Evolutionary conservation across 176 grass and related monocot genomes (phyloP).

Genomic region (Cocos nucifera): DNA sequence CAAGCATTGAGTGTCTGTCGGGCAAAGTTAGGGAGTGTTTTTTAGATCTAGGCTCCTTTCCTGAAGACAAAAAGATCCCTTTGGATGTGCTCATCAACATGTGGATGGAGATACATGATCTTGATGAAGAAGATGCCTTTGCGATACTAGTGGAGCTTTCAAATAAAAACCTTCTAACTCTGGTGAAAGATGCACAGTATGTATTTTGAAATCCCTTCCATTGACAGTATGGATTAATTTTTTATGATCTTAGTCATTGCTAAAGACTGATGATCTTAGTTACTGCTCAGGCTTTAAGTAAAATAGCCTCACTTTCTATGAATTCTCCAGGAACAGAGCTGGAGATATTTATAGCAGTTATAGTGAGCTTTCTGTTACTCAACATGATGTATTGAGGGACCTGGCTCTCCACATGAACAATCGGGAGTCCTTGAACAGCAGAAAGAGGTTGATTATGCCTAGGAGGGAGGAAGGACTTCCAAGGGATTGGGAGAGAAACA

Average conservation of each 20-base stretch:
- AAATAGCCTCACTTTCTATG: not conserved
- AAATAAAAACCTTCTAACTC: conserved; percentile 77
- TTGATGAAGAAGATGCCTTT: conserved; percentile 86
- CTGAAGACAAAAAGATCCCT: conserved; percentile 96
- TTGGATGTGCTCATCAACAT: conserved; percentile 84
- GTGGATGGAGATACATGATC: conserved; percentile 96
- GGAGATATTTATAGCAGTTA: conserved; percentile 93
- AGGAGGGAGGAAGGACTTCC: conserved; percentile 80
- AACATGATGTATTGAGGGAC: conserved; percentile 95
- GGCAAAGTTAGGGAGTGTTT: conserved; percentile 81
- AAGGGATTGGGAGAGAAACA: conserved; percentile 74
- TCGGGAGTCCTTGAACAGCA: conserved; percentile 39
- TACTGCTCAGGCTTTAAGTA: too few species aligned
- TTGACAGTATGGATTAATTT: too few species aligned
- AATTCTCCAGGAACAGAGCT: conserved; percentile 56
- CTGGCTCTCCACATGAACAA: conserved; percentile 78
- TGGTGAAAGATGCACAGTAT: conserved; percentile 95
- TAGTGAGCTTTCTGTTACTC: conserved; percentile 68
- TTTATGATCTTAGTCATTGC: too few species aligned
- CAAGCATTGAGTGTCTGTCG: conserved; percentile 65
- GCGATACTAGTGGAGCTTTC: conserved; percentile 73
- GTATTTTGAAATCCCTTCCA: too few species aligned
- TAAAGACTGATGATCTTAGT: too few species aligned
- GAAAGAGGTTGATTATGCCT: conserved; percentile 67
- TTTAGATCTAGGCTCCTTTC: conserved; percentile 89